phyloP scores from a whole-genome alignment of 1,284 basidiomycete species.

The Boletus mariae region DNA sequence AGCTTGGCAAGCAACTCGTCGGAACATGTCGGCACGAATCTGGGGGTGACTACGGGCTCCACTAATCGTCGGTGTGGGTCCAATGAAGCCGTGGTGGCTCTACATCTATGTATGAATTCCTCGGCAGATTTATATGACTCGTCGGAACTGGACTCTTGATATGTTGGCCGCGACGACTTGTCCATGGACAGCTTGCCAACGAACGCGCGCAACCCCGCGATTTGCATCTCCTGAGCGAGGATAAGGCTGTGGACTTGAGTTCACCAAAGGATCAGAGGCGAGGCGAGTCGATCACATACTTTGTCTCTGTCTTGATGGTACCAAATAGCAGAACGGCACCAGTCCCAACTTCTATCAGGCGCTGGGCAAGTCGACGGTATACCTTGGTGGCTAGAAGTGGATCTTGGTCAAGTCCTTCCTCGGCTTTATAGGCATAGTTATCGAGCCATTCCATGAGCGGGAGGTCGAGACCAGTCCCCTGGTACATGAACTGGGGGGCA shows the following conservation, averaged over 20 bases:
- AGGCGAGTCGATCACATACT: conserved; percentile 44
- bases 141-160: conserved; percentile 57
- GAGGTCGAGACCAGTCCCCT: conserved; percentile 79
- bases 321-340: conserved; percentile 76
- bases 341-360: conserved; percentile 70
- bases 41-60: conserved; percentile 77
- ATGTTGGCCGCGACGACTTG: conserved; percentile 65
- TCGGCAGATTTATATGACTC: conserved; percentile 49
- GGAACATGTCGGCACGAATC: conserved; percentile 80
- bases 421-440: conserved; percentile 74
- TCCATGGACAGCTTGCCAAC: conserved; percentile 88
- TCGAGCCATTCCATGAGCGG: conserved; percentile 83
- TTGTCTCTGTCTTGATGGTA: conserved; percentile 75
- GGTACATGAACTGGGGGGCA: conserved; percentile 83
- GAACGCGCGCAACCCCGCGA: conserved; percentile 70
- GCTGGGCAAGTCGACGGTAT: conserved; percentile 59
- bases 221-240: conserved; percentile 68
- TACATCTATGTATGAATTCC: conserved; percentile 56
- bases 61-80: conserved; percentile 51
- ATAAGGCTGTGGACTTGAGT: conserved; percentile 50
- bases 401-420: conserved; percentile 68
- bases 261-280: neutral
- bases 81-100: conserved; percentile 38
- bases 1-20: conserved; percentile 61
- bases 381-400: conserved; percentile 57